Percentiles rank a stretch among this genome's conserved stretches.
Conservation (phyloP, 768 basidiomycete species). For the Cystofilobasidium bisporidii region DNA sequence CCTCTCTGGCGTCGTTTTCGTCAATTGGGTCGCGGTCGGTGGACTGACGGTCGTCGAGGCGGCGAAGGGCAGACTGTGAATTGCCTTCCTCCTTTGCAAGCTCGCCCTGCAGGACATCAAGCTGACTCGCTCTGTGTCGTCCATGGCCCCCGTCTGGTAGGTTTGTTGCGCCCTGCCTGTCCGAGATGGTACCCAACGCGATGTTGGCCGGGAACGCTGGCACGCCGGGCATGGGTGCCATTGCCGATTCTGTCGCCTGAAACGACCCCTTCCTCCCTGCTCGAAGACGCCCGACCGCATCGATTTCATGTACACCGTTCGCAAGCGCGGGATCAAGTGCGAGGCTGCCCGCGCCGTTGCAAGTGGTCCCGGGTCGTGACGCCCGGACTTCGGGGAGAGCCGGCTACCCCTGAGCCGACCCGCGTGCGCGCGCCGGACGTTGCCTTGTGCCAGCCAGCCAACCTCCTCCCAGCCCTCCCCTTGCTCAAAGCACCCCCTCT, state of each 20-base stretch:
- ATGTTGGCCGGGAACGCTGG: too few species aligned
- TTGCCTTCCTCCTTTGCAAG: neutral
- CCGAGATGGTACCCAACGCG: constrained; percentile 1
- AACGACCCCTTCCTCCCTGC: too few species aligned
- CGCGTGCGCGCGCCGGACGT: too few species aligned
- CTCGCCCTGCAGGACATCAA: neutral
- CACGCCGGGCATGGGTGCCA: too few species aligned
- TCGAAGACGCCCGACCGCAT: too few species aligned
- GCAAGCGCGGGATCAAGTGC: too few species aligned
- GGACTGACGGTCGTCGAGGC: constrained; percentile 30
- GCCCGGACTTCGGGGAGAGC: neutral
- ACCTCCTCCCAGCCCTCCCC: neutral
- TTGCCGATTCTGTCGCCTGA: too few species aligned
- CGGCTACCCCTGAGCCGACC: neutral
- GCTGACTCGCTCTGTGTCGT: neutral
- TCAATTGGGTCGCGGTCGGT: constrained; percentile 33
- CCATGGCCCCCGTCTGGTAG: neutral
- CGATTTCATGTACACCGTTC: too few species aligned
- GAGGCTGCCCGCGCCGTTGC: too few species aligned
- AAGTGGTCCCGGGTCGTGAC: neutral
- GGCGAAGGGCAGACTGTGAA: constrained; percentile 34
- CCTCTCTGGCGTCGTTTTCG: constrained; percentile 32
- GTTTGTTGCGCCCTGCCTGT: neutral
- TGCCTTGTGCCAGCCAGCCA: neutral
- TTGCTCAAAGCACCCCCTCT: neutral